Percentiles rank a stretch among this genome's conserved stretches.
phyloP scores from a whole-genome alignment of 306 rosid genomes.

The Quercus gilva region DNA sequence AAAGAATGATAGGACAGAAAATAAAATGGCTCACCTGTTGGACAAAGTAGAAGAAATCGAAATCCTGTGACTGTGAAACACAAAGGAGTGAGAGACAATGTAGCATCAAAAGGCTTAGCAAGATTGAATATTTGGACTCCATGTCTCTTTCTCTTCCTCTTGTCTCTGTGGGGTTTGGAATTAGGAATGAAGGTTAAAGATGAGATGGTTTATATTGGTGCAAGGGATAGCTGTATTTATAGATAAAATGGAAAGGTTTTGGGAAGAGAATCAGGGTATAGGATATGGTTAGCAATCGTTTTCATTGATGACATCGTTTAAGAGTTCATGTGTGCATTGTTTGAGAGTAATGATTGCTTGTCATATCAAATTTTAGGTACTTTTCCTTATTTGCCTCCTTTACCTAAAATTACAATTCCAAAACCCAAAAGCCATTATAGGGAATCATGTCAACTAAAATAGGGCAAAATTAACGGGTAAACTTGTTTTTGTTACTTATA shows the following conservation, averaged over 20 bases:
- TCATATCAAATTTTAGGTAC: background rate
- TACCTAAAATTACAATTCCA: too few species aligned
- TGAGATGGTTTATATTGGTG: background rate
- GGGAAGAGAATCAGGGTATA: background rate
- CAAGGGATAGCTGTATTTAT: background rate
- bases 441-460: background rate
- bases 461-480: too few species aligned
- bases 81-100: conserved; percentile 44
- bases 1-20: background rate
- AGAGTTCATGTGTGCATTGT: background rate
- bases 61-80: conserved; percentile 37
- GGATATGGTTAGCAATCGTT: background rate
- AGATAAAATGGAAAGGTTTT: background rate
- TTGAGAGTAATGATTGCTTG: background rate
- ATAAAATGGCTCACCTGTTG: conserved; percentile 48
- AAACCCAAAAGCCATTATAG: too few species aligned
- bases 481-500: background rate
- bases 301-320: background rate
- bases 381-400: too few species aligned
- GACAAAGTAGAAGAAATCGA: conserved; percentile 86
- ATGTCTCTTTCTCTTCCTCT: conserved; percentile 16
- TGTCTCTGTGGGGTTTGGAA: background rate
- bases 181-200: background rate
- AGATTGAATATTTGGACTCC: conserved; percentile 28
- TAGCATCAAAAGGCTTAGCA: conserved; percentile 41